A percentile compares a stretch with the other conserved stretches of the same genome.
phyloP scores from a whole-genome alignment of 352 stramenopile species.

The Phytophthora uliginosa region DNA sequence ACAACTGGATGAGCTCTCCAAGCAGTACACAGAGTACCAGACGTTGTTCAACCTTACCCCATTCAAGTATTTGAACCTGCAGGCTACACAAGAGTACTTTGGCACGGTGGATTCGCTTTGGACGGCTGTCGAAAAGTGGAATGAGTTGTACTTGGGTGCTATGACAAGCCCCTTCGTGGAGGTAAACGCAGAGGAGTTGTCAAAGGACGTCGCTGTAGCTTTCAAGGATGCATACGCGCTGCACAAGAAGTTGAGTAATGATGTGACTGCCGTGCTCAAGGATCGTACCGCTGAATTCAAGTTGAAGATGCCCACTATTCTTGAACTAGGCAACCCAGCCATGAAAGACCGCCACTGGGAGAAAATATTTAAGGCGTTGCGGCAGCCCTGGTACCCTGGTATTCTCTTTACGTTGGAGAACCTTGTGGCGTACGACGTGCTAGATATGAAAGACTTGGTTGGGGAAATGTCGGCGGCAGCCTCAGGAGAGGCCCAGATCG shows the following conservation, averaged over 20 bases:
- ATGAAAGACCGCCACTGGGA: slow-evolving; percentile 97
- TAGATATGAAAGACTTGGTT: slow-evolving; percentile 92
- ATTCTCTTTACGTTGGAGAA: slow-evolving; percentile 93
- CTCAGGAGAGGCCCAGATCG: slow-evolving; percentile 92
- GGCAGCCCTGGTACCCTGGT: slow-evolving; percentile 90
- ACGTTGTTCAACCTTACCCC: slow-evolving; percentile 91
- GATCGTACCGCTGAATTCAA: slow-evolving; percentile 93
- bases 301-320: slow-evolving; percentile 91
- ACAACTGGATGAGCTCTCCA: slow-evolving; percentile 89
- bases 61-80: slow-evolving; percentile 93
- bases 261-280: slow-evolving; percentile 90
- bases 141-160: slow-evolving; percentile 74
- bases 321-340: slow-evolving; percentile 92
- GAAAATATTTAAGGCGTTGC: slow-evolving; percentile 93
- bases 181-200: slow-evolving; percentile 90
- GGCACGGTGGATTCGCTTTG: slow-evolving; percentile 89
- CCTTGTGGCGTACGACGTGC: slow-evolving; percentile 87
- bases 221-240: slow-evolving; percentile 93
- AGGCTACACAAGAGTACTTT: slow-evolving; percentile 90
- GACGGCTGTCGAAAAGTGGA: slow-evolving; percentile 90
- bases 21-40: slow-evolving; percentile 95
- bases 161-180: slow-evolving; percentile 91
- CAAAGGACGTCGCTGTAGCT: slow-evolving; percentile 86
- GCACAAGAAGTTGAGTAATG: slow-evolving; percentile 94
- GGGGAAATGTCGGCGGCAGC: slow-evolving; percentile 87